Percentiles rank a stretch among this genome's conserved stretches.
These are phyloP conservation scores for grape (Vitis vinifera) DNA, from an alignment of 164 flowering plant species.

Conservation along the genomic window DNA sequence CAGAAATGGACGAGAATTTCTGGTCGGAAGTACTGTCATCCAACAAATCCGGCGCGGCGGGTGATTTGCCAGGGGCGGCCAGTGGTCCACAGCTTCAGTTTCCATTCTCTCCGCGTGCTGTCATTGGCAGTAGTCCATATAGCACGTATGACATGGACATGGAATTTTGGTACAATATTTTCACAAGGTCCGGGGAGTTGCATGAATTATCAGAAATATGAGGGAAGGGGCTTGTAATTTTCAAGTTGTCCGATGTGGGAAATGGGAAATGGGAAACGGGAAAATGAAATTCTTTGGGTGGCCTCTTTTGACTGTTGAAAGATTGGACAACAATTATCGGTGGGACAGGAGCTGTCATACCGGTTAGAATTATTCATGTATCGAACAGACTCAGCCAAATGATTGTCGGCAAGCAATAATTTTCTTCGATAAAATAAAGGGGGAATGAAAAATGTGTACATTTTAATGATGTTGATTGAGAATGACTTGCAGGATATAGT, in stretches of 20 bases:
- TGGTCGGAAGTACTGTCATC: conserved; percentile 33
- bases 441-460: no score
- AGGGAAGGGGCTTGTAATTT: background rate
- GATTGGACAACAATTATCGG: background rate
- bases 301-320: conserved; percentile 3
- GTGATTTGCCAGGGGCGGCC: conserved; percentile 1
- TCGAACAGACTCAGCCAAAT: no score
- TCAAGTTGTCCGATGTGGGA: background rate
- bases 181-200: conserved; percentile 35
- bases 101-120: conserved; percentile 7
- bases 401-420: no score
- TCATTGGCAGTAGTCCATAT: background rate
- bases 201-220: conserved; percentile 33
- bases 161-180: conserved; percentile 61
- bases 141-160: conserved; percentile 17
- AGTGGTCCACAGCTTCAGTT: background rate
- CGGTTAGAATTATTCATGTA: no score
- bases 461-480: no score
- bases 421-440: no score
- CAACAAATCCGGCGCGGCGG: conserved; percentile 12
- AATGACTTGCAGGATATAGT: no score
- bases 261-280: background rate
- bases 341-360: no score
- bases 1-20: conserved; percentile 35
- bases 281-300: background rate